phyloP scores from a whole-genome alignment of 768 basidiomycete species.

The Cyclocybe cylindracea region DNA sequence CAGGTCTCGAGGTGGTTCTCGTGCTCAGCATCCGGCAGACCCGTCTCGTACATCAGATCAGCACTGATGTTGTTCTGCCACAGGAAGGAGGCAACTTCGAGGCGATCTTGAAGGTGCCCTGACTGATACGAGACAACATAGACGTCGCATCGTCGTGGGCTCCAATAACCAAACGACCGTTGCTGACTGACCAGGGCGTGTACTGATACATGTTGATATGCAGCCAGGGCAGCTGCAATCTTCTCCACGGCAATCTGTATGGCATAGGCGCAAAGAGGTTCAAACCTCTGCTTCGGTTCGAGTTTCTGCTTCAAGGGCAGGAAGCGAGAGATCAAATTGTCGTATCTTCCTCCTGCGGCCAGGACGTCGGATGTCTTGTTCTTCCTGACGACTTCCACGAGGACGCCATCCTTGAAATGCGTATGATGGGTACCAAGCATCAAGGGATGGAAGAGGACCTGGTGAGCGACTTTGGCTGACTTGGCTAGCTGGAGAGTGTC shows the following conservation, averaged over 20 bases:
- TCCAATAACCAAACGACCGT: slow-evolving; percentile 86
- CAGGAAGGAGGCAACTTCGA: slow-evolving; percentile 74
- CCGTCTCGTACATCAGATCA: slow-evolving; percentile 85
- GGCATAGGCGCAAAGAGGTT: slow-evolving; percentile 67
- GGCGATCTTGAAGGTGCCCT: slow-evolving; percentile 73
- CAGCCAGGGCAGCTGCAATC: slow-evolving; percentile 67
- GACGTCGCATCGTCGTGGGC: slow-evolving; percentile 86
- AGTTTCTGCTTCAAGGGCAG: slow-evolving; percentile 53
- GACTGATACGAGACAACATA: slow-evolving; percentile 80
- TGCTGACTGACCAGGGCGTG: slow-evolving; percentile 75
- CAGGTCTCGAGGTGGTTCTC: slow-evolving; percentile 71
- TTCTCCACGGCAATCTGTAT: slow-evolving; percentile 80
- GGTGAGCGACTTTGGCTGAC: slow-evolving; percentile 62
- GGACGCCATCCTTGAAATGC: slow-evolving; percentile 72
- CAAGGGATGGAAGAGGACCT: slow-evolving; percentile 69
- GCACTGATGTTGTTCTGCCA: slow-evolving; percentile 86
- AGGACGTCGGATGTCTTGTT: slow-evolving; percentile 70
- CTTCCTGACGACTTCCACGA: slow-evolving; percentile 72
- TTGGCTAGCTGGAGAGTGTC: slow-evolving; percentile 59
- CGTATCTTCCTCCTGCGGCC: slow-evolving; percentile 86
- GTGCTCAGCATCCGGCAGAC: slow-evolving; percentile 59
- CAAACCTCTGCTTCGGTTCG: slow-evolving; percentile 51
- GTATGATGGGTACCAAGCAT: slow-evolving; percentile 68
- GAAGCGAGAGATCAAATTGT: slow-evolving; percentile 65
- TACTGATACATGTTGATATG: slow-evolving; percentile 69